A percentile compares a stretch with the other conserved stretches of the same genome.
phyloP scores from a whole-genome alignment of 495 filamentous ascomycete genomes.

The Astrocystis sublimbata region DNA sequence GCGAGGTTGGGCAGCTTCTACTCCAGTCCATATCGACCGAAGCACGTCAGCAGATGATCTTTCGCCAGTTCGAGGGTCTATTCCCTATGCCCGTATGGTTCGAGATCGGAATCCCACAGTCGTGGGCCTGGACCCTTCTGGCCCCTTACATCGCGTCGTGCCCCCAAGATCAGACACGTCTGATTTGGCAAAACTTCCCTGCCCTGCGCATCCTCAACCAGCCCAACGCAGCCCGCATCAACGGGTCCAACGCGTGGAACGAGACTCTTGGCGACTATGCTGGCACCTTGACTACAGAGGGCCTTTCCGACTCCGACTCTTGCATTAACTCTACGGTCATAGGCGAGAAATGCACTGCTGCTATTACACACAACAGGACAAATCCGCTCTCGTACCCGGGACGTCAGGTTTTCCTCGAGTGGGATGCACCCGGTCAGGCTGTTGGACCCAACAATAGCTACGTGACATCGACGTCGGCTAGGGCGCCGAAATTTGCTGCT shows the following conservation, averaged over 20 bases:
- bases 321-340: constrained; percentile 55
- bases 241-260: constrained; percentile 54
- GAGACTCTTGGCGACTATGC: constrained; percentile 56
- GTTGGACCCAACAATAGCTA: constrained; percentile 85
- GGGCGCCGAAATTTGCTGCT: constrained; percentile 63
- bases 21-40: constrained; percentile 80
- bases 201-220: constrained; percentile 73
- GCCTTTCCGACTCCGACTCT: constrained; percentile 40
- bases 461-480: constrained; percentile 61
- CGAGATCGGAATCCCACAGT: constrained; percentile 77
- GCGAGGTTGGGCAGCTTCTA: constrained; percentile 71
- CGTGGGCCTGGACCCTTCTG: constrained; percentile 83
- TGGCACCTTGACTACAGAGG: constrained; percentile 40
- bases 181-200: constrained; percentile 91
- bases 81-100: constrained; percentile 89
- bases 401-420: constrained; percentile 66
- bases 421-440: constrained; percentile 67
- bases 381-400: constrained; percentile 75
- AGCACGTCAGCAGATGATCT: constrained; percentile 84
- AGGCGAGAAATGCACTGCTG: constrained; percentile 60
- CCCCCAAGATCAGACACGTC: constrained; percentile 69
- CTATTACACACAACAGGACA: constrained; percentile 65
- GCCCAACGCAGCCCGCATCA: constrained; percentile 65
- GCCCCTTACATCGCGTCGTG: constrained; percentile 84
- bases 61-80: constrained; percentile 82